Base-by-base conservation (phyloP, 1,139 yeast species). In the Diutina neorugosa region DNA sequence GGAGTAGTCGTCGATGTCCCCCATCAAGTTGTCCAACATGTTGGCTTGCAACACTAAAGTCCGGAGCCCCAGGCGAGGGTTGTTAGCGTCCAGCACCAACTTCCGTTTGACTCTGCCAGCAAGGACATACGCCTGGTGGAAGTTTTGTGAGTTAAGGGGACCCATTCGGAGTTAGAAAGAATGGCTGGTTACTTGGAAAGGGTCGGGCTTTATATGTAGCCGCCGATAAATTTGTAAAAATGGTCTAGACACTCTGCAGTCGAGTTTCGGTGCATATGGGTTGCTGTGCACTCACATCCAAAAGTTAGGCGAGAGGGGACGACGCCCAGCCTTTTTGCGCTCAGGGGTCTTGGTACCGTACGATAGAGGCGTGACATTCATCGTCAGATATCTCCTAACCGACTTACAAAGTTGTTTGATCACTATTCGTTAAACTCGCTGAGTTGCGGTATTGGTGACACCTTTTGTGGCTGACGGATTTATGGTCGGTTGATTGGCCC, bases 21-120 rank as follows among this genome's bases (percentile, higher is more conserved):
- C 90, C 81, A 86, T 82, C 51, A 86, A 64, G 58, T 74, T 74
- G 63, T 86, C 95, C 56, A 86, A 73, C 71, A 86, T 69, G 65
- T 86, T 86, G 19, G 94, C 93, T 66, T 86, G 94, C 40, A 81
- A 76, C 3, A 86, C 91, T 51, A 86, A 72, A 51, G 74, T 69
- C 56, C 89, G 73, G 54, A 86, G 71, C 56, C 81, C 71, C 48
- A 84, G 79, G 58, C 82, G 86, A 7, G 78, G 77, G 57, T 77
- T 75, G 41, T 77, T 64, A 3, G 91, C 91, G 63, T 84, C 90
- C 55, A 67, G 74, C 44, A 87, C 80, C 42, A 86, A 76, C 69
- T 84, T 86, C 44, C 77, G 62, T 63, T 87, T 80, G 14, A 86
- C 94, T 62, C 75, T 78, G 46, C 85, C 77, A 31, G 93, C 91